Conservation (phyloP, 2,329 filamentous ascomycete species). For the Paraphaeosphaeria sporulosa region DNA sequence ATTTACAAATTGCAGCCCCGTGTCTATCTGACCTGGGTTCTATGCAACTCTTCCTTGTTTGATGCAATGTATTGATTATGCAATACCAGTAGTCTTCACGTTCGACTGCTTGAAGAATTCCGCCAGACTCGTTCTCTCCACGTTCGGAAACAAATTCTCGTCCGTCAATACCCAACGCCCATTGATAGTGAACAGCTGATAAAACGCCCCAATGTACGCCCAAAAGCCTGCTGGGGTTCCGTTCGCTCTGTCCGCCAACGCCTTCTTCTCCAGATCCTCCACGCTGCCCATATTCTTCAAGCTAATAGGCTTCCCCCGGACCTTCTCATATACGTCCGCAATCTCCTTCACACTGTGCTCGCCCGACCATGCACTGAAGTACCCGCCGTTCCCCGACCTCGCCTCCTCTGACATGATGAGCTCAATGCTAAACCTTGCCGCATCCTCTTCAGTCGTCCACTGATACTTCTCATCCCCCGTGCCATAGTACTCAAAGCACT, state of each 20-base stretch:
- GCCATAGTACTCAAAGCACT: constrained; percentile 13
- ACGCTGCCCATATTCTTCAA: constrained; percentile 8
- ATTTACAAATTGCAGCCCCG: background rate
- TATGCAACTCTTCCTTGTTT: background rate
- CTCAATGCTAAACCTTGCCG: constrained; percentile 14
- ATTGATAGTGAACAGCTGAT: constrained; percentile 10
- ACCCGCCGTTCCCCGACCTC: constrained; percentile 7
- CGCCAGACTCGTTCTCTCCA: constrained; percentile 5
- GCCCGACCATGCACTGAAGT: constrained; percentile 8
- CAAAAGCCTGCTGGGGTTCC: constrained; percentile 6
- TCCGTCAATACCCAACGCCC: constrained; percentile 8
- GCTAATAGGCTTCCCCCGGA: background rate
- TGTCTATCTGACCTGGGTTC: background rate
- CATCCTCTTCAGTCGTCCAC: constrained; percentile 16
- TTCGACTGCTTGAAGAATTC: constrained; percentile 5
- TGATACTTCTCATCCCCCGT: constrained; percentile 16
- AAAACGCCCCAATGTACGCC: constrained; percentile 7
- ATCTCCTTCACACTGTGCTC: constrained; percentile 10
- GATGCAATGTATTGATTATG: background rate
- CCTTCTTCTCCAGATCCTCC: constrained; percentile 11
- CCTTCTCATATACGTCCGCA: constrained; percentile 8
- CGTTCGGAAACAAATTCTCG: background rate
- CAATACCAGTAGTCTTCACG: background rate
- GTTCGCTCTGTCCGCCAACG: constrained; percentile 1
- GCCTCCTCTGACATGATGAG: constrained; percentile 7